Percentiles rank a stretch among this genome's conserved stretches.
Evolutionary conservation across 176 grass and related monocot species (phyloP).

Genomic region (barley (Hordeum vulgare)): DNA sequence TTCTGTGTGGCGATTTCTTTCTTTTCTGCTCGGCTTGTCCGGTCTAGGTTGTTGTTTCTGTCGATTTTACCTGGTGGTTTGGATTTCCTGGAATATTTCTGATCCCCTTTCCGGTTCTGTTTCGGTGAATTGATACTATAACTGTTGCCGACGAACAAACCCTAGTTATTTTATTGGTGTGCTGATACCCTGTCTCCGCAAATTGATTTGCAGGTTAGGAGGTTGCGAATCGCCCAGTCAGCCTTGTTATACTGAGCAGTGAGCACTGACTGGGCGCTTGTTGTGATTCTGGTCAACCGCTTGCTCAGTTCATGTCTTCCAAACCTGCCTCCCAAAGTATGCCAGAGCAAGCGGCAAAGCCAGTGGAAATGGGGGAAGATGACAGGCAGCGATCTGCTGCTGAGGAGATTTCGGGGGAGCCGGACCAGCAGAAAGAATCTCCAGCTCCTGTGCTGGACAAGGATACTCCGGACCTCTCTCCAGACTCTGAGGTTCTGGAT

Average conservation of each 20-base stretch:
- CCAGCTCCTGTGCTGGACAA: slow-evolving; percentile 29
- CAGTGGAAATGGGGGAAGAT: slow-evolving; percentile 15
- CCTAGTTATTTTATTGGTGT: neutral
- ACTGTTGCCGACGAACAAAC: neutral
- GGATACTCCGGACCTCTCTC: slow-evolving; percentile 18
- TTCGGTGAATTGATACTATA: neutral
- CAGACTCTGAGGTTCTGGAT: slow-evolving; percentile 20
- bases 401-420: slow-evolving; percentile 2
- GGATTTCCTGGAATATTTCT: neutral
- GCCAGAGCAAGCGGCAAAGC: slow-evolving; percentile 15
- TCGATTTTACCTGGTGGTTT: neutral
- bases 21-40: neutral
- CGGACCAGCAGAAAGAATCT: slow-evolving; percentile 22
- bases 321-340: slow-evolving; percentile 8
- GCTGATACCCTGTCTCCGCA: neutral
- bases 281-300: slow-evolving; percentile 12
- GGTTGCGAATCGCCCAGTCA: neutral
- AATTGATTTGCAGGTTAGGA: slow-evolving; percentile 24
- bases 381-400: slow-evolving; percentile 4
- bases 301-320: slow-evolving; percentile 18
- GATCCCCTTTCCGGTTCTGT: neutral
- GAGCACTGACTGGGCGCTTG: neutral
- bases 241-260: neutral
- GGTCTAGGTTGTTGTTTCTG: neutral
- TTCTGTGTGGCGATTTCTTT: neutral